Evolutionary conservation across 208 protist species (phyloP).

Genomic region (Leptomonas pyrrhocoris): DNA sequence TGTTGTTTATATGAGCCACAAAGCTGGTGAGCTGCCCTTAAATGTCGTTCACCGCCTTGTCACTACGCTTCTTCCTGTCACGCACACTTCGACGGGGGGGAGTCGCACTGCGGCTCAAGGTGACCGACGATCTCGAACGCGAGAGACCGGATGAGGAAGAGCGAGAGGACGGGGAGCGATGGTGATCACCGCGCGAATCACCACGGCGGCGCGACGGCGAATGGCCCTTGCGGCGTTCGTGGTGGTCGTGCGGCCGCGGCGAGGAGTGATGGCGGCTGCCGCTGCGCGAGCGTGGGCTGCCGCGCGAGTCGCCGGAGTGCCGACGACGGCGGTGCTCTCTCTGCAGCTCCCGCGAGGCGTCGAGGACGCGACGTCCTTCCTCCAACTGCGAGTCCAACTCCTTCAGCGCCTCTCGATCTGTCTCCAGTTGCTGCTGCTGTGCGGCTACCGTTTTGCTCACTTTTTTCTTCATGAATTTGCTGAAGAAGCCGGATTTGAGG

Average conservation of each 20-base stretch:
- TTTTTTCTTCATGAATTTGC: slow-evolving; percentile 38
- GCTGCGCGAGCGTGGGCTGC: slow-evolving; percentile 1
- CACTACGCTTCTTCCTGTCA: slow-evolving; percentile 10
- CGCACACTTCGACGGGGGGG: slow-evolving; percentile 14
- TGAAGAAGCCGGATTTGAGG: slow-evolving; percentile 20
- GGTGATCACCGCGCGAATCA: slow-evolving; percentile 7
- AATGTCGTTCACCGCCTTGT: slow-evolving; percentile 8
- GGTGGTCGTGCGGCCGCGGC: not conserved
- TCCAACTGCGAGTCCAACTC: slow-evolving; percentile 15
- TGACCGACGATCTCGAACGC: not conserved
- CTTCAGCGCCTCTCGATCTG: slow-evolving; percentile 1
- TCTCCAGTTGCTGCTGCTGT: slow-evolving; percentile 17
- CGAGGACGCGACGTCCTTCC: slow-evolving; percentile 1
- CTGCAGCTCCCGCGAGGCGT: not conserved
- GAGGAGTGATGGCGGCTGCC: slow-evolving; percentile 9
- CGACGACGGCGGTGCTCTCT: not conserved
- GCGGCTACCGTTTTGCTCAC: slow-evolving; percentile 19
- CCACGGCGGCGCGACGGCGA: slow-evolving; percentile 4
- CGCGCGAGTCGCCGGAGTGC: not conserved
- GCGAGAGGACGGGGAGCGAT: slow-evolving; percentile 8
- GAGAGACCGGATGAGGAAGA: slow-evolving; percentile 9
- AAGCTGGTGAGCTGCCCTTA: not conserved
- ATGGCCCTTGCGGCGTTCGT: not conserved
- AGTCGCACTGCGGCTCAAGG: not conserved
- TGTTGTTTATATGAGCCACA: not conserved